These are phyloP conservation scores for Pythium diclinum DNA, from an alignment of 352 stramenopile species.

Conservation along the genomic window DNA sequence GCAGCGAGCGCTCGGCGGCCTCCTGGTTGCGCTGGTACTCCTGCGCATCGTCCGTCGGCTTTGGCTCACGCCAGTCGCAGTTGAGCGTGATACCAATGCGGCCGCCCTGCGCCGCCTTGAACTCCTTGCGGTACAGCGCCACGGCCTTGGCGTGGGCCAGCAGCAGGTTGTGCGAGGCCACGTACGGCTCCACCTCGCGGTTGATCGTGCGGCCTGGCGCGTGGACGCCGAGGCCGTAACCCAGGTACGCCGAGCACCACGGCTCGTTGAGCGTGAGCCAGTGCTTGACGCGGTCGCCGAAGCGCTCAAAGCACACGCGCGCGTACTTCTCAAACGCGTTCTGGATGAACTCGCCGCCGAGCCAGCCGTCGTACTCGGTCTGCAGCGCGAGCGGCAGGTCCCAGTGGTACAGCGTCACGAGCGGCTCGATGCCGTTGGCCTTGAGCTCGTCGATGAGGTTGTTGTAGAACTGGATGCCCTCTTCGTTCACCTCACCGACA, in stretches of 20 bases:
- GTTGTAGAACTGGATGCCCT: constrained; percentile 91
- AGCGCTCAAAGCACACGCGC: constrained; percentile 81
- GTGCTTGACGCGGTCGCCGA: constrained; percentile 87
- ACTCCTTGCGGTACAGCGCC: constrained; percentile 57
- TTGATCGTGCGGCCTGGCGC: constrained; percentile 66
- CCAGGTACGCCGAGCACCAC: constrained; percentile 50
- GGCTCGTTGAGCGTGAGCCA: constrained; percentile 96
- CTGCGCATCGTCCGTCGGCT: constrained; percentile 39
- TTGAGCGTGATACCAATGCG: constrained; percentile 92
- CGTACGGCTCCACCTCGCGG: constrained; percentile 32
- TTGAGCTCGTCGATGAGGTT: constrained; percentile 82
- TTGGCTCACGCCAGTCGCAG: constrained; percentile 86
- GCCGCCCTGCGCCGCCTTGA: constrained; percentile 40
- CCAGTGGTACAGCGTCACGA: constrained; percentile 95
- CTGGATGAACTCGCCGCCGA: constrained; percentile 53
- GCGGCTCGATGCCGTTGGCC: constrained; percentile 72
- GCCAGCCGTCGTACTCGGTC: constrained; percentile 61
- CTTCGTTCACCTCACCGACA: constrained; percentile 59
- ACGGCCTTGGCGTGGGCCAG: constrained; percentile 84
- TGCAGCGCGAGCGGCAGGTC: constrained; percentile 86
- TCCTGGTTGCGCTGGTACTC: constrained; percentile 52
- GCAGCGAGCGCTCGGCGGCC: constrained; percentile 74
- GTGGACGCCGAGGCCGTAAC: constrained; percentile 56
- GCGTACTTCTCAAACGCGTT: constrained; percentile 79
- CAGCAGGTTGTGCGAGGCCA: constrained; percentile 83